Evolutionary conservation across 2,329 filamentous ascomycete genomes (phyloP), one percentile per base, ranked within the genome.

Genomic region (Hypoxylon sp.): DNA sequence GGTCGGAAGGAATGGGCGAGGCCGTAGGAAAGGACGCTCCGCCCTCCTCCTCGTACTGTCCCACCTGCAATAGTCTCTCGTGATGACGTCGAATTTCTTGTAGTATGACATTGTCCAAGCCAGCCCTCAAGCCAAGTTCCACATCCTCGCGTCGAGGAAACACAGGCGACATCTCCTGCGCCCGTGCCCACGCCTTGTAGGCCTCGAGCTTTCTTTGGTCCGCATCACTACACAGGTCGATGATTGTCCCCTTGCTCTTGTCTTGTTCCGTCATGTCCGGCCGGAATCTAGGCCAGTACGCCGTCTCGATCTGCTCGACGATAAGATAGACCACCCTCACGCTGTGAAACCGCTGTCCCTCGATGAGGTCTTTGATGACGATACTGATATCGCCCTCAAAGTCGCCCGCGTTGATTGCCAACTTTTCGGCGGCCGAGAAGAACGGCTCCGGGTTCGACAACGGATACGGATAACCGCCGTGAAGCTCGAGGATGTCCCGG

Each of bases 361-460:
- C 59, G 28, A 72, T 61, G 22, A 73, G 58, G 44, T 73, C 71
- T 11, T 61, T 62, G 13, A 73, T 43, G 22, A 73, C 61, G 6
- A 50, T 34, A 37, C 57, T 54, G 32, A 73, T 66, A 13, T 73
- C 72, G 30, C 71, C 70, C 26, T 63, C 41, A 47, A 73, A 72
- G 51, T 72, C 68, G 20, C 70, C 62, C 4, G 66, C 68, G 32
- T 68, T 73, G 48, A 72, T 69, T 34, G 70, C 68, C 4, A 74
- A 56, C n/a, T 60, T 64, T 24, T 70, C 65, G 6, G 71, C 70
- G 1, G 68, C 64, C 6, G 68, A 65, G 48, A 74, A 72, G 59
- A 72, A 74, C n/a, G 72, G 72, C 50, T 71, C 72, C 24, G 72
- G 71, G 47, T 73, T 73, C 28, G 72, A 73, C 19, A 72, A 37